Percentiles rank a stretch among this genome's conserved stretches.
Conservation (phyloP, 805 yeast species). For the Cephaloascus fragrans region DNA sequence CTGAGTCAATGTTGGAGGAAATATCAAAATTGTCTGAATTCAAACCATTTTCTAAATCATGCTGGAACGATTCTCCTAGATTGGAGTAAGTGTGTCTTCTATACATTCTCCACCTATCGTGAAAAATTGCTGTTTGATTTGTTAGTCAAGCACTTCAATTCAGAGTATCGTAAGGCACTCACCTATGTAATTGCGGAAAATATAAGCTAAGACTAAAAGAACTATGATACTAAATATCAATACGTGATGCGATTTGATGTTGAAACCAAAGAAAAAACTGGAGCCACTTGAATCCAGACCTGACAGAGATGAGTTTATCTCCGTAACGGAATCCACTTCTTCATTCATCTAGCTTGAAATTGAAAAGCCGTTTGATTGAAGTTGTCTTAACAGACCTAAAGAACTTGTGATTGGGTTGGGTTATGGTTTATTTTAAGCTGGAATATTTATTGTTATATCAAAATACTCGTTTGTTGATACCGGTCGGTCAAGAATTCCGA, state of each 20-base stretch:
- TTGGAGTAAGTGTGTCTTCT: conserved; percentile 4
- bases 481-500: too few species aligned
- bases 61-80: conserved; percentile 14
- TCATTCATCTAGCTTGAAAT: conserved; percentile 1
- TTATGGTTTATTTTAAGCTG: too few species aligned
- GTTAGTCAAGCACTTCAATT: too few species aligned
- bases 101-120: neutral
- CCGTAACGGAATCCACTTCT: neutral
- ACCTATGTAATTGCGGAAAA: too few species aligned
- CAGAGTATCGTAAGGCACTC: too few species aligned
- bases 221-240: neutral
- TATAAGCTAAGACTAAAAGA: neutral
- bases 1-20: conserved; percentile 23
- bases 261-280: too few species aligned
- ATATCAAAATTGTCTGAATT: conserved; percentile 52
- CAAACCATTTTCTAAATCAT: conserved; percentile 51
- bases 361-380: neutral
- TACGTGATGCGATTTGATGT: neutral
- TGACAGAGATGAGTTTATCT: neutral
- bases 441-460: too few species aligned
- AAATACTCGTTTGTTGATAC: too few species aligned
- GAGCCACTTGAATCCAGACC: neutral
- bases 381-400: too few species aligned
- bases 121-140: neutral
- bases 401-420: too few species aligned